Evolutionary conservation across 495 filamentous ascomycete species (phyloP).

Genomic region (Bacidia rubella): DNA sequence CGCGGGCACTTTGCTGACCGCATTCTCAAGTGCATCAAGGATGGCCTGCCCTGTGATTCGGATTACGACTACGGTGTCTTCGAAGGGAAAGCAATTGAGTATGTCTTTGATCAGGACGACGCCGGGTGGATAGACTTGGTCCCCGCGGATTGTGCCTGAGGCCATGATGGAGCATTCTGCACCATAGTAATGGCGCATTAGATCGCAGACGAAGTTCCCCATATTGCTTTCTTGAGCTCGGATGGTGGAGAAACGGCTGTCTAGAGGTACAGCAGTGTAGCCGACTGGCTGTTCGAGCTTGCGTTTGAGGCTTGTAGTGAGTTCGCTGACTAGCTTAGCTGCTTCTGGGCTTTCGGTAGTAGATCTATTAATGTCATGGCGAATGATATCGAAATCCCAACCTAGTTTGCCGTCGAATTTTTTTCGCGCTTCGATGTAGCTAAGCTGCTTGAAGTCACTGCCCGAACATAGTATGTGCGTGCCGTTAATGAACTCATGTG

Average conservation of each 20-base stretch:
- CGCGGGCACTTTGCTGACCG: conserved; percentile 63
- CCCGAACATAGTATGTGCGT: conserved; percentile 72
- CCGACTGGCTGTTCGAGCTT: conserved; percentile 76
- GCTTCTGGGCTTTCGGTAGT: conserved; percentile 49
- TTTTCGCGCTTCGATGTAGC: conserved; percentile 62
- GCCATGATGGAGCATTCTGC: conserved; percentile 78
- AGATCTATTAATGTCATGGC: conserved; percentile 54
- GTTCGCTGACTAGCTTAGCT: conserved; percentile 43
- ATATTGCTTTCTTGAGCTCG: conserved; percentile 64
- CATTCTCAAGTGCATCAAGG: conserved; percentile 67
- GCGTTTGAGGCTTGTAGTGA: conserved; percentile 55
- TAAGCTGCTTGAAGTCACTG: conserved; percentile 80
- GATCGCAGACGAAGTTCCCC: conserved; percentile 80
- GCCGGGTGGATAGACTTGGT: conserved; percentile 76
- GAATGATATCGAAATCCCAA: conserved; percentile 68
- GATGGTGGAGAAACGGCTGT: conserved; percentile 75
- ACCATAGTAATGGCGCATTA: conserved; percentile 71
- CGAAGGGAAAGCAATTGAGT: conserved; percentile 73
- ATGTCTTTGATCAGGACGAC: conserved; percentile 65
- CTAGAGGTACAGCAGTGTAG: conserved; percentile 64
- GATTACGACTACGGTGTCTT: conserved; percentile 75
- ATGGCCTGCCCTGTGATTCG: conserved; percentile 52
- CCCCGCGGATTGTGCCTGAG: conserved; percentile 76
- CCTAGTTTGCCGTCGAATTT: conserved; percentile 27
- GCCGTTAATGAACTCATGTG: conserved; percentile 59